Base-by-base conservation (phyloP, 257 asterid species). In the Nicotiana sylvestris region DNA sequence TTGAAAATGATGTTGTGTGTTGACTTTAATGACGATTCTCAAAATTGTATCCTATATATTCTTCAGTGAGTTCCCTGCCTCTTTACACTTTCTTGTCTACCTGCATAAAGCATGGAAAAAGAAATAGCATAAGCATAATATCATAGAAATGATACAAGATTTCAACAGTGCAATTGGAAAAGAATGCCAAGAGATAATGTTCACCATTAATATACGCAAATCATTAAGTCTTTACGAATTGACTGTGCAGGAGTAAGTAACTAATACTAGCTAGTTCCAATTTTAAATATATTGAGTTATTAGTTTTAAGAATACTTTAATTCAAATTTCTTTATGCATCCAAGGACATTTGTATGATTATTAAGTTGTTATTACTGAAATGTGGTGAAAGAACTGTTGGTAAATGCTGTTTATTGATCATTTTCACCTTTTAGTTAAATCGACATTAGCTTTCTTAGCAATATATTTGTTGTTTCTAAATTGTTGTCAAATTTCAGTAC, bases 181-280 rank as follows among this genome's bases (percentile, higher is more conserved):
- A 21, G 21, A 21, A 21, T 21, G 21, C 21, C 21, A 21, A 21
- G 21, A 21, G 21, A 21, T 21, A 21, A 21, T 21, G 21, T 21
- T 21, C 21, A 21, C 21, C 21, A 21, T 21, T 21, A 21, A 21
- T 21, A 21, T 21, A 21, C 21, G 21, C 21, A 21, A 21, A 21
- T 21, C 21, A 21, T 21, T 21, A 21, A 21, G 21, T 21, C 21
- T 21, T 21, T 21, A 21, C 21, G 21, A 21, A 21, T 21, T 21
- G 21, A 21, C 21, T 18, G 96, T 88, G 56, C 97, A 90, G 78
- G 94, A 94, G 99, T 96, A 92, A 90, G 92, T 77, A 62, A 46
- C 69, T 82, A 39, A 62, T 17, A 29, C 30, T 67, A 21, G 21
- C 21, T 21, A 21, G 21, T 21, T 21, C 21, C 21, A 21, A 21